phyloP scores from a whole-genome alignment of 208 protist genomes.

The Leishmania amazonensis region DNA sequence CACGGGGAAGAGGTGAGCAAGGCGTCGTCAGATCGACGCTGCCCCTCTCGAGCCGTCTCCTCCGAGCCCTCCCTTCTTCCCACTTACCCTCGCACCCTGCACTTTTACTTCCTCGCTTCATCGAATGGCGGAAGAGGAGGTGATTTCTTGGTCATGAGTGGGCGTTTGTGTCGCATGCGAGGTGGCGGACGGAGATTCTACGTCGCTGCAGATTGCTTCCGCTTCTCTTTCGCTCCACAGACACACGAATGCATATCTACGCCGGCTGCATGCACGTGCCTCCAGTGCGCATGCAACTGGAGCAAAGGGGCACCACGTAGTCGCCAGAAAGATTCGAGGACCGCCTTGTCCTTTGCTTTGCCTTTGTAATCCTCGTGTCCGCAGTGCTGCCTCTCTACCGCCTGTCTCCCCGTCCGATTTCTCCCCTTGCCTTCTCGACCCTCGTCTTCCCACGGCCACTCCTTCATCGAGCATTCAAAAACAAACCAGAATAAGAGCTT shows the following conservation, averaged over 20 bases:
- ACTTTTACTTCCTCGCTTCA: neutral
- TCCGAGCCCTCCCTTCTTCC: neutral
- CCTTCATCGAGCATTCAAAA: neutral
- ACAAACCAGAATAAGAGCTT: neutral
- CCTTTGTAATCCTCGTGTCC: neutral
- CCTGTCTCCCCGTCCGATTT: neutral
- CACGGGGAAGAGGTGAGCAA: neutral
- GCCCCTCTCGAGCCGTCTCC: neutral
- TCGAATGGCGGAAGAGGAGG: neutral
- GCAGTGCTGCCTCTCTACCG: neutral
- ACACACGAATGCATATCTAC: neutral
- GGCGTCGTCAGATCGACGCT: neutral
- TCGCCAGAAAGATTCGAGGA: neutral
- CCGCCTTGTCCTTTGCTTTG: neutral
- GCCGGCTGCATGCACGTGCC: too few species aligned
- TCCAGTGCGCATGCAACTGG: too few species aligned
- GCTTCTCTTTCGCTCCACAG: neutral
- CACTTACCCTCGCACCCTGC: neutral
- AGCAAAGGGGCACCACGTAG: neutral
- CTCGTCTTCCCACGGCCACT: neutral
- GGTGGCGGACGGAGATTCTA: neutral
- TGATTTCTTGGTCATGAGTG: neutral
- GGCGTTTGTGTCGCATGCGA: neutral
- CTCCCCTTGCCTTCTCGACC: neutral
- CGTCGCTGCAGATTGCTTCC: neutral